Base-by-base conservation (phyloP, 768 basidiomycete genomes). In the Tulasnella sp. region DNA sequence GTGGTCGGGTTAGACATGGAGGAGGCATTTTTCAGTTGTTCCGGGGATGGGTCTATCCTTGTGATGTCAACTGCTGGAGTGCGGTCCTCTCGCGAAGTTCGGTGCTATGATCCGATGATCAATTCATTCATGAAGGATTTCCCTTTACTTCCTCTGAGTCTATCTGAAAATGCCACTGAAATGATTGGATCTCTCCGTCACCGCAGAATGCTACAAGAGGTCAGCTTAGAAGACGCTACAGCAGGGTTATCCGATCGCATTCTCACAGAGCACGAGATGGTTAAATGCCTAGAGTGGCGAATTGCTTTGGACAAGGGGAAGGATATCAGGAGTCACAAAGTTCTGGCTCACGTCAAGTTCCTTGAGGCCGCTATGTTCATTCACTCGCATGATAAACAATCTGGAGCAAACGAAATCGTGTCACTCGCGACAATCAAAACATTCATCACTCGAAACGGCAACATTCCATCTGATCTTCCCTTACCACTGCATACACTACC, bases 211-310 rank as follows among this genome's bases (percentile, higher is more conserved):
- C 70, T 96, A 16, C 78, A 77, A 46, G 69, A 77, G 12, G 82
- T 93, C 51, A 75, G 77, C 0, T 86, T 93, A 59, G 68, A 74
- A 24, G 95, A 98, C 63, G 83, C 96, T 13, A 67, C 96, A 35
- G 67, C 71, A 32, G 86, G 92, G 61, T 70, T 99, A 13, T 73
- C 75, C 12, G 64, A 71, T 4, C 70, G 84, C 13, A 81, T 90
- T 3, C 70, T 99, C 22, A 62, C 64, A 3, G 76, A 85, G 60
- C 66, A 69, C 4, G 87, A 96, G 60, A 80, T 84, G 66, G 62
- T 81, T n/a, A 78, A 78, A 2, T 90, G 85, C 64, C 67, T 96
- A 56, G 76, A 77, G 52, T 98, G 95, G 93, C 91, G 91, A 85
- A 69, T 73, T 25, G 37, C 28, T 19, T 33, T 55, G 28, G 27